Conservation (phyloP, 2,329 filamentous ascomycete genomes). For the Diaporthe velutina region DNA sequence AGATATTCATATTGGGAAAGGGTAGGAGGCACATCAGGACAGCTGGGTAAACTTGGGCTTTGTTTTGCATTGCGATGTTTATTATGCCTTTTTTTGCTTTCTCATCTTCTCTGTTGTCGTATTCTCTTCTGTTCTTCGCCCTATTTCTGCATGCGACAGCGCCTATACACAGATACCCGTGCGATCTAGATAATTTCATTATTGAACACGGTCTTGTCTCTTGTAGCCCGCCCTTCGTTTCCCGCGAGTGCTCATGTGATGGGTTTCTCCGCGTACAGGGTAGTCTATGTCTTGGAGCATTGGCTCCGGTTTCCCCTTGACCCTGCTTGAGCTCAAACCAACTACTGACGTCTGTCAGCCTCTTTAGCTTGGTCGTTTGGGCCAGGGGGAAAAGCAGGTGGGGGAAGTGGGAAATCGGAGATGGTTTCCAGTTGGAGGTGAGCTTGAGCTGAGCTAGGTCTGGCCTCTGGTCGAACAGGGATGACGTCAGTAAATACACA, state of each 20-base stretch:
- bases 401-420: background rate
- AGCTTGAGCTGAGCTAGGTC: background rate
- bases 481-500: slow-evolving; percentile 22
- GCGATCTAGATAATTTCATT: slow-evolving; percentile 13
- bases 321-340: background rate
- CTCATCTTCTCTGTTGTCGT: background rate
- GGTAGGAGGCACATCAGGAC: background rate
- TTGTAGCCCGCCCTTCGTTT: background rate
- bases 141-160: slow-evolving; percentile 1
- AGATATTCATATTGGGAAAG: background rate
- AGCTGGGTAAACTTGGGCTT: slow-evolving; percentile 6
- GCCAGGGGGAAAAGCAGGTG: background rate
- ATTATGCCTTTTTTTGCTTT: background rate
- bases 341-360: slow-evolving; percentile 21
- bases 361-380: background rate
- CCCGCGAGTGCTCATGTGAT: background rate
- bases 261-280: background rate
- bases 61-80: background rate
- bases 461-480: background rate
- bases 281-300: background rate
- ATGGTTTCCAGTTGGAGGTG: background rate
- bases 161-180: slow-evolving; percentile 10
- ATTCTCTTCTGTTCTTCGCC: background rate
- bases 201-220: slow-evolving; percentile 4
- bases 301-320: slow-evolving; percentile 8